Base-by-base conservation (phyloP, 495 filamentous ascomycete species). In the Aspergillus leporis region DNA sequence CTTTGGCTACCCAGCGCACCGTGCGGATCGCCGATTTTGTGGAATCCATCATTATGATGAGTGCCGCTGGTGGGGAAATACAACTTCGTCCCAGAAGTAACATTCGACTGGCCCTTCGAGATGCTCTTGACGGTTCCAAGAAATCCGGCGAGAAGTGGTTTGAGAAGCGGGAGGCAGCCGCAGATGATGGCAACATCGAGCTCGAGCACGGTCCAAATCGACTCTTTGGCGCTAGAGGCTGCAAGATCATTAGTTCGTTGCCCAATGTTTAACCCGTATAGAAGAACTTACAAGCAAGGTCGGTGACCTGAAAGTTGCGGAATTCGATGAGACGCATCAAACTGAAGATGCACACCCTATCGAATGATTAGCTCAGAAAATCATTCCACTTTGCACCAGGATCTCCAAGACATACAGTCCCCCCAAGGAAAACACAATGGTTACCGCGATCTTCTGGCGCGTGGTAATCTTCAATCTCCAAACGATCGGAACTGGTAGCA, bases 181-280 rank as follows among this genome's bases (percentile, higher is more conserved):
- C 74, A 80, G 49, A 71, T 74, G 32, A 81, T 77, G 34, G 75
- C 78, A 3, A 74, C 71, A 64, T 72, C 74, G 8, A 80, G 60
- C 62, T 82, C 80, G 36, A 74, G 67, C 36, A 72, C 69, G 16
- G 75, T 77, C 80, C 80, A 82, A 53, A 71, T 72, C 0, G 77
- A 78, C 12, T 71, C 70, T 32, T 73, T 69, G 16, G 78, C 74
- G 58, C 55, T 61, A 23, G 62, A 61, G 1, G 58, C 62, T 64
- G 40, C 21, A 0, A 5, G 3, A 32, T 16, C 8, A 23, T 50
- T 25, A 43, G 38, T 48, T 36, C 9, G 21, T 22, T 8, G 22
- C 31, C 19, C n/a, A 5, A 10, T 0, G 14, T 10, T 16, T 18
- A 21, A 0, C 32, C 18, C 16, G 32, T 10, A 36, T 9, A 22